Base-by-base conservation (phyloP, 2,329 filamentous ascomycete genomes). In the Monosporascus sp. region DNA sequence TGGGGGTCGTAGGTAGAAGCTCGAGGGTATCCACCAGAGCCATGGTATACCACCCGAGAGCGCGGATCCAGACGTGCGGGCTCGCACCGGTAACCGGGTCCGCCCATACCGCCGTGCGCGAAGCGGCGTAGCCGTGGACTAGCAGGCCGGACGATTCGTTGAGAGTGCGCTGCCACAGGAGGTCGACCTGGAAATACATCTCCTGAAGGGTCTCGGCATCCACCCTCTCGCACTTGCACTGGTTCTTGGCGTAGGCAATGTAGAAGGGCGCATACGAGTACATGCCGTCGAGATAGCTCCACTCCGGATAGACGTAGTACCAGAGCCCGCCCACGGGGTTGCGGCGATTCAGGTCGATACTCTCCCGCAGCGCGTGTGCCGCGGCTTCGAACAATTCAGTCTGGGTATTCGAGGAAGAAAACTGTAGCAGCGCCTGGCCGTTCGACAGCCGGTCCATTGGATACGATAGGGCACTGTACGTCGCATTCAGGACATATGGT, bases 231-330 rank as follows among this genome's bases (percentile, higher is more conserved):
- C n/a, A 9, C 11, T 45, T 11, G 2, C 41, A 22, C 3, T 37
- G 31, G 27, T 68, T 68, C 1, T 65, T 52, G 1, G 71, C 58
- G 44, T 69, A 67, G 4, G 53, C 48, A 2, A 58, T 59, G 55
- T 64, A 65, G 58, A 75, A 80, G 0, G 76, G 72, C 7, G 71
- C 67, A 9, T 75, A 66, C 0, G 74, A 77, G 67, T 72, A 79
- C 71, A 80, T 77, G 53, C 77, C 78, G 56, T 82, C 78, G 3
- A 79, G 66, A 57, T 80, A 81, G 59, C 74, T 77, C 71, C 76
- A 76, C 50, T 80, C 67, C 1, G 75, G 76, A 55, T 81, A 80
- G 1, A 62, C 59, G 51, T 57, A 72, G 50, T 72, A 72, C 70
- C 70, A 72, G 3, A 72, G 51, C 0, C 70, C 69, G 31, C 67